Percentiles rank a stretch among this genome's conserved stretches.
These are phyloP conservation scores for Nannizziopsis arthrosporioides DNA, from an alignment of 2,329 filamentous ascomycete genomes.

Conservation along the genomic window DNA sequence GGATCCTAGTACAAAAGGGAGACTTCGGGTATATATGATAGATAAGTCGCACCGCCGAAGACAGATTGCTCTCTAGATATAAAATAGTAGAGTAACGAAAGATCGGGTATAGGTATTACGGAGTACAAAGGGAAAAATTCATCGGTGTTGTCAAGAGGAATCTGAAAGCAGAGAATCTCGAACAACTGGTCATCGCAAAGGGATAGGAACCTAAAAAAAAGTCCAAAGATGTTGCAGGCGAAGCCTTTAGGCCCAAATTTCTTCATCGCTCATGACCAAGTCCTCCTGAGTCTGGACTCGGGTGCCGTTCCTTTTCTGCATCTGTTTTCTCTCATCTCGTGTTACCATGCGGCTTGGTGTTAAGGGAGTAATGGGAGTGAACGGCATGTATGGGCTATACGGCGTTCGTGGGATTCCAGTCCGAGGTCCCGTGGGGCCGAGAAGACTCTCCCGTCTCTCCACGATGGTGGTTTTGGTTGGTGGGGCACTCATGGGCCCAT, in stretches of 20 bases:
- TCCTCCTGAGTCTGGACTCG: conserved; percentile 38
- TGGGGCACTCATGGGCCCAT: conserved; percentile 34
- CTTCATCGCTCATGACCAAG: conserved; percentile 34
- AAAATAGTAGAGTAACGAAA: too few relatives aligned
- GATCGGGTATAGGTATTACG: neutral
- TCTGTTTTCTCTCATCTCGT: conserved; percentile 33
- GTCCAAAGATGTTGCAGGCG: neutral
- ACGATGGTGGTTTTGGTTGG: conserved; percentile 40
- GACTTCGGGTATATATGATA: neutral
- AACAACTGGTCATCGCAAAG: too few relatives aligned
- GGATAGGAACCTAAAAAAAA: neutral
- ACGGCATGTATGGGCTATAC: conserved; percentile 42
- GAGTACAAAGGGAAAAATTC: too few relatives aligned
- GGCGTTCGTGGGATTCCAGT: conserved; percentile 38
- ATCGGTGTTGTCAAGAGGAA: too few relatives aligned
- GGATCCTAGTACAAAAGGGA: neutral
- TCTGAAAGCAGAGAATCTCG: neutral
- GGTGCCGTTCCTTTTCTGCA: conserved; percentile 33
- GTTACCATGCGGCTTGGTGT: conserved; percentile 38
- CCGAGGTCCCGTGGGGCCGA: conserved; percentile 28
- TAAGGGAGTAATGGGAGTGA: conserved; percentile 39
- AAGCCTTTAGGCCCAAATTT: conserved; percentile 31
- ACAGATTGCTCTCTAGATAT: too few relatives aligned
- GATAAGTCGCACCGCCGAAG: neutral
- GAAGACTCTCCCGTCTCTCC: conserved; percentile 30